Evolutionary conservation across 2,329 filamentous ascomycete genomes (phyloP).

Genomic region (Aspergillus unguis): DNA sequence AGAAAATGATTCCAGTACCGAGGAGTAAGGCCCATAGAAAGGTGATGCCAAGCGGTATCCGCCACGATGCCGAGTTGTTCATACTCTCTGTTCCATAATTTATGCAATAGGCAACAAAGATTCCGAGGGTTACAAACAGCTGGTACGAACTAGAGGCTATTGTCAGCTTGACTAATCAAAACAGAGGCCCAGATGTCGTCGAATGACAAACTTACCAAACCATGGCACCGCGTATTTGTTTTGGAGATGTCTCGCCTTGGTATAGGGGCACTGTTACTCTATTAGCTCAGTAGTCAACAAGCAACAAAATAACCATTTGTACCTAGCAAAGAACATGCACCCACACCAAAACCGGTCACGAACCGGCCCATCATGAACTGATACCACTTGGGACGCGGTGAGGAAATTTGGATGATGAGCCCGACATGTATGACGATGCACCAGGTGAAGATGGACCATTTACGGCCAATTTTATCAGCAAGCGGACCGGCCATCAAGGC

Average conservation of each 20-base stretch:
- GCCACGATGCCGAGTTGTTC: conserved; percentile 43
- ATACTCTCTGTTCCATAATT: conserved; percentile 43
- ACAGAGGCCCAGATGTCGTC: background rate
- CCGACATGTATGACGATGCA: conserved; percentile 40
- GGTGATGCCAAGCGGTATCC: conserved; percentile 54
- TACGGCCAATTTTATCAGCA: conserved; percentile 44
- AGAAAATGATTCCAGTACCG: conserved; percentile 52
- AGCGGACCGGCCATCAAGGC: conserved; percentile 41
- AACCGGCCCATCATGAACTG: conserved; percentile 43
- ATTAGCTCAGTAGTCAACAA: background rate
- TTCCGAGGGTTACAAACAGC: conserved; percentile 47
- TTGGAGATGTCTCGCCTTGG: conserved; percentile 43
- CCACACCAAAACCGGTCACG: conserved; percentile 44
- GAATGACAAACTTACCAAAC: conserved; percentile 28
- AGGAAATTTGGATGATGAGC: conserved; percentile 43
- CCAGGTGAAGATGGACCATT: conserved; percentile 42
- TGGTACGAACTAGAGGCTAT: conserved; percentile 41
- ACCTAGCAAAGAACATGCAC: conserved; percentile 37
- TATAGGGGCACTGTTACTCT: conserved; percentile 41
- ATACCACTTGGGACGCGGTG: conserved; percentile 37
- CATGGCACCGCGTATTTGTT: conserved; percentile 45
- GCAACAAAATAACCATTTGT: background rate
- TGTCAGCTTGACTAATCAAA: background rate
- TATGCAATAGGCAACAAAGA: conserved; percentile 46
- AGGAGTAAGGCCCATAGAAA: conserved; percentile 57